Evolutionary conservation across 805 yeast genomes (phyloP).

Genomic region (Wickerhamiella nectarea): DNA sequence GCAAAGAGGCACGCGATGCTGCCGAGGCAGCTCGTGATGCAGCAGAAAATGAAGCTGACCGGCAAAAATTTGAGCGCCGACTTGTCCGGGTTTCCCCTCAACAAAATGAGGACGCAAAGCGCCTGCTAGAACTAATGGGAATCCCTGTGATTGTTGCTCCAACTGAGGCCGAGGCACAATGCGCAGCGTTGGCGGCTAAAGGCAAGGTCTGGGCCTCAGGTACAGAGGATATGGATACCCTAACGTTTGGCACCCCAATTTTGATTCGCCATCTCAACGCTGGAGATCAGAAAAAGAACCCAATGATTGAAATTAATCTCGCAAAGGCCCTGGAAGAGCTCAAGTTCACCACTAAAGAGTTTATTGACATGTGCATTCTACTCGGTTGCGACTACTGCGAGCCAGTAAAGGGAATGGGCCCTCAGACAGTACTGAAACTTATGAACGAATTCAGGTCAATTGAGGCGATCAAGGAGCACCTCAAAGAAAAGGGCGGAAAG

Average conservation of each 20-base stretch:
- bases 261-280: constrained; percentile 82
- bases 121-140: constrained; percentile 75
- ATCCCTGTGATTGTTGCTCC: constrained; percentile 91
- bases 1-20: constrained; percentile 55
- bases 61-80: constrained; percentile 66
- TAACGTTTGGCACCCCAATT: constrained; percentile 78
- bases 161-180: constrained; percentile 97
- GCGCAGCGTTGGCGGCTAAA: constrained; percentile 78
- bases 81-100: constrained; percentile 78
- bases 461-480: constrained; percentile 59
- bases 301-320: constrained; percentile 71
- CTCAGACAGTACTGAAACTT: constrained; percentile 80
- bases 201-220: constrained; percentile 97
- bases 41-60: constrained; percentile 64
- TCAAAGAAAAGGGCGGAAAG: constrained; percentile 43
- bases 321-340: constrained; percentile 59
- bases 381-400: constrained; percentile 97
- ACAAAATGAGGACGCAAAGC: constrained; percentile 89
- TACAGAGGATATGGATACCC: constrained; percentile 96
- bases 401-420: constrained; percentile 89
- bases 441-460: constrained; percentile 73
- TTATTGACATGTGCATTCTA: constrained; percentile 82
- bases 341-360: constrained; percentile 56
- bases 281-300: constrained; percentile 85
- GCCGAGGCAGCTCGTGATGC: constrained; percentile 39